Evolutionary conservation across 2,329 filamentous ascomycete species (phyloP).

Genomic region (Diaporthe ilicicola): DNA sequence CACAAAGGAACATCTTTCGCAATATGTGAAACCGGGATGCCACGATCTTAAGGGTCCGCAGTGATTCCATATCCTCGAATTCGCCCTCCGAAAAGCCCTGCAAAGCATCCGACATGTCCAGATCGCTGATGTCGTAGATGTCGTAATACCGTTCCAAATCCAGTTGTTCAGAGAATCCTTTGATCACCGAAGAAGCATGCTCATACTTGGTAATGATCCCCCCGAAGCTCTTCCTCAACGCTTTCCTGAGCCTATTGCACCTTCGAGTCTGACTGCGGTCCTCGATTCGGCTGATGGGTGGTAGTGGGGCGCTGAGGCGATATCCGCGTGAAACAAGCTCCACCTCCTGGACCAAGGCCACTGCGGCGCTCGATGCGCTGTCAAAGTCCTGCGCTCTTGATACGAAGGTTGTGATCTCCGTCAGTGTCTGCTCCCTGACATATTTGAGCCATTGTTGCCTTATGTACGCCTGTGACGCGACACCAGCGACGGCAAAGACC

Average conservation of each 20-base stretch:
- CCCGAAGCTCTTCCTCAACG: slow-evolving; percentile 74
- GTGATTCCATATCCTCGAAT: slow-evolving; percentile 79
- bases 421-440: slow-evolving; percentile 76
- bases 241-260: slow-evolving; percentile 81
- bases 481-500: slow-evolving; percentile 61
- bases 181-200: slow-evolving; percentile 73
- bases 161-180: slow-evolving; percentile 77
- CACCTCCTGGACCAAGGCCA: slow-evolving; percentile 91
- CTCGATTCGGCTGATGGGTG: slow-evolving; percentile 91
- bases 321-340: slow-evolving; percentile 90
- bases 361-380: slow-evolving; percentile 75
- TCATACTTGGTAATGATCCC: slow-evolving; percentile 77
- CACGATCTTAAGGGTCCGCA: slow-evolving; percentile 82
- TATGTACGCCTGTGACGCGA: slow-evolving; percentile 75
- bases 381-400: slow-evolving; percentile 83
- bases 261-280: slow-evolving; percentile 80
- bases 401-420: slow-evolving; percentile 74
- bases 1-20: slow-evolving; percentile 87
- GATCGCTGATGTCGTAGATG: slow-evolving; percentile 80
- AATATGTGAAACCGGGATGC: slow-evolving; percentile 82
- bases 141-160: slow-evolving; percentile 94
- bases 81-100: slow-evolving; percentile 70
- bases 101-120: slow-evolving; percentile 76
- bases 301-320: slow-evolving; percentile 75
- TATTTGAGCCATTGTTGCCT: slow-evolving; percentile 84